Percentiles rank a stretch among this genome's conserved stretches.
phyloP scores from a whole-genome alignment of 192 early-diverging fungal species.

The Coemansia sp. region DNA sequence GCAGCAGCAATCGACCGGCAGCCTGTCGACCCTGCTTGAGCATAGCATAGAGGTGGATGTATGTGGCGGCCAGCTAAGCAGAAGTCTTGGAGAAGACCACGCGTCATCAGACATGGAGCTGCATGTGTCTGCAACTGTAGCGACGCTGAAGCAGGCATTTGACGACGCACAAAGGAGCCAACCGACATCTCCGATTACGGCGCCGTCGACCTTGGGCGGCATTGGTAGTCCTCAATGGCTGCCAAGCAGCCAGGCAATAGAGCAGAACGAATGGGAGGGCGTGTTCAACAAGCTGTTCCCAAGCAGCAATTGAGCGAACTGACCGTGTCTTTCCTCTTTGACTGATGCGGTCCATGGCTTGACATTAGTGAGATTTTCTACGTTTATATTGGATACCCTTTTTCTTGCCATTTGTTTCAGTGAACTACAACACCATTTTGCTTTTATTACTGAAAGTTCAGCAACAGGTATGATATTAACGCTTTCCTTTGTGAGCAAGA shows the following conservation, averaged over 20 bases:
- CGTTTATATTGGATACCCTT: too few species aligned
- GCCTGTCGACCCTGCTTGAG: slow-evolving; percentile 2
- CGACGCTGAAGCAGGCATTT: slow-evolving; percentile 17
- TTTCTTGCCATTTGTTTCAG: neutral
- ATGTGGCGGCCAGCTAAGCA: neutral
- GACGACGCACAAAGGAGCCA: slow-evolving; percentile 11
- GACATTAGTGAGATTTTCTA: too few species aligned
- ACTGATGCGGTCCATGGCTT: too few species aligned
- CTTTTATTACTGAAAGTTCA: neutral
- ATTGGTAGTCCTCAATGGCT: neutral
- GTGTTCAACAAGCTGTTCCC: slow-evolving; percentile 27
- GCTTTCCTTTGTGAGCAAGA: neutral
- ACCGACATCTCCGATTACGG: slow-evolving; percentile 6
- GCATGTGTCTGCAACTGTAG: slow-evolving; percentile 26
- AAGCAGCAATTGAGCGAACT: neutral
- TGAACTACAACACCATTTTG: too few species aligned
- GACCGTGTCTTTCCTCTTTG: too few species aligned
- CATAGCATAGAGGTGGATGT: neutral
- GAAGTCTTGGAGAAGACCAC: neutral
- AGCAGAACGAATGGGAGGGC: slow-evolving; percentile 3
- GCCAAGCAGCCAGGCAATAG: slow-evolving; percentile 2
- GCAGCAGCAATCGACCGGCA: too few species aligned
- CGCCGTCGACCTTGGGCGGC: neutral
- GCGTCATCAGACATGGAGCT: slow-evolving; percentile 13
- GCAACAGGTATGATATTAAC: neutral